Conservation (phyloP, 1,139 yeast species). For the Blastobotrys capitulatus region DNA sequence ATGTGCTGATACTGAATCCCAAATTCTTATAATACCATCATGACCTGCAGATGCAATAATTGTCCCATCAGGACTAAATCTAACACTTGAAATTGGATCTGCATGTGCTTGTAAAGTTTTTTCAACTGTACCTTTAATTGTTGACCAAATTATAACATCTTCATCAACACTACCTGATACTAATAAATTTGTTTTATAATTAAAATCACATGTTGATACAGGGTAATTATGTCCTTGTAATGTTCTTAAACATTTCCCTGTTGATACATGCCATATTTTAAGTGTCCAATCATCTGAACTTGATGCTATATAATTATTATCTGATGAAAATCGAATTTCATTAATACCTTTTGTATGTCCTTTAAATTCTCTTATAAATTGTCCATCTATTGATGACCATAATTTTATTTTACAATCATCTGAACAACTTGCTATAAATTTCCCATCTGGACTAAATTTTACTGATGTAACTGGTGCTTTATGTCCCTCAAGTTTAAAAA, state of each 20-base stretch:
- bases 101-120: constrained; percentile 89
- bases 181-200: constrained; percentile 67
- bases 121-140: constrained; percentile 60
- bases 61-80: constrained; percentile 73
- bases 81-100: constrained; percentile 77
- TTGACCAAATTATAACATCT: constrained; percentile 87
- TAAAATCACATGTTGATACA: constrained; percentile 68
- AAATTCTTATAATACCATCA: constrained; percentile 82
- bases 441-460: constrained; percentile 48
- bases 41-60: constrained; percentile 82
- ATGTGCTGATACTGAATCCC: constrained; percentile 86
- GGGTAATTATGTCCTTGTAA: constrained; percentile 83
- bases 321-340: constrained; percentile 71
- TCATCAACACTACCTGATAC: constrained; percentile 89
- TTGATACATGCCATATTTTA: constrained; percentile 60
- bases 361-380: constrained; percentile 37
- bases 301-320: constrained; percentile 68
- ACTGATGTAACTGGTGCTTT: constrained; percentile 10
- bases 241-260: constrained; percentile 30
- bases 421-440: constrained; percentile 51
- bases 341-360: constrained; percentile 72
- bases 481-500: constrained; percentile 5
- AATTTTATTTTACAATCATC: constrained; percentile 42
- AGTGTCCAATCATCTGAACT: constrained; percentile 85
- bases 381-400: constrained; percentile 36